These are phyloP conservation scores for Cordyceps farinosa DNA, from an alignment of 2,329 filamentous ascomycete species.

Conservation along the genomic window DNA sequence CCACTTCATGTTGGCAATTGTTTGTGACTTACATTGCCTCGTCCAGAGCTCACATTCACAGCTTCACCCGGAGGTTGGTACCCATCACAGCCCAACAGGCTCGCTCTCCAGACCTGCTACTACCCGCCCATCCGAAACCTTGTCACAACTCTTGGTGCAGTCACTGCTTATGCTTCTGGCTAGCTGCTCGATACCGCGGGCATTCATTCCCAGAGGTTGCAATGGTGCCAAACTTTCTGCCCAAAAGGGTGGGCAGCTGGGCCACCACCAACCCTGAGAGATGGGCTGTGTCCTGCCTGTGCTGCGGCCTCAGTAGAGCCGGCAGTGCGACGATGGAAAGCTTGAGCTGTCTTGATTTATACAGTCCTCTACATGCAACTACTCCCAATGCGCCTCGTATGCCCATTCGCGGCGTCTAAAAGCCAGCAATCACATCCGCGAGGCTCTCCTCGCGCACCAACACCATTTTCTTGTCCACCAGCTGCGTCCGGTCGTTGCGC, in stretches of 20 bases:
- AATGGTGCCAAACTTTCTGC: background rate
- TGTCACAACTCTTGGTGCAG: background rate
- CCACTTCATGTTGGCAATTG: background rate
- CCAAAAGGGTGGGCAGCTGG: constrained; percentile 1
- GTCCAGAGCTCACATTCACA: background rate
- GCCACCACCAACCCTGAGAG: constrained; percentile 8
- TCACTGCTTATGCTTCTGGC: background rate
- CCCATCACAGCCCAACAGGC: background rate
- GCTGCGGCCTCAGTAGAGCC: background rate
- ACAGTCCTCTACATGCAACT: background rate
- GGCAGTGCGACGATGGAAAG: background rate
- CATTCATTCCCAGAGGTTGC: background rate
- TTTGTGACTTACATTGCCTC: background rate
- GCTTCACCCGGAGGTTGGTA: background rate
- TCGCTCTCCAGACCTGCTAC: background rate
- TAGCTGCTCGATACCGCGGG: background rate
- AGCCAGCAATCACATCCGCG: constrained; percentile 30
- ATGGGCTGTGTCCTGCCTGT: background rate
- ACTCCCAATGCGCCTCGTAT: background rate
- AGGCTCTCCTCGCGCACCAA: constrained; percentile 43
- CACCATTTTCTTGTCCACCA: constrained; percentile 42
- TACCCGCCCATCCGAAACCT: constrained; percentile 9
- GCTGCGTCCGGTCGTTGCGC: constrained; percentile 34
- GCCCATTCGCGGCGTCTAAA: background rate
- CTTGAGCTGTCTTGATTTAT: background rate